Evolutionary conservation across 192 early-diverging fungal species (phyloP).

Genomic region (Paraglomus brasilianum): DNA sequence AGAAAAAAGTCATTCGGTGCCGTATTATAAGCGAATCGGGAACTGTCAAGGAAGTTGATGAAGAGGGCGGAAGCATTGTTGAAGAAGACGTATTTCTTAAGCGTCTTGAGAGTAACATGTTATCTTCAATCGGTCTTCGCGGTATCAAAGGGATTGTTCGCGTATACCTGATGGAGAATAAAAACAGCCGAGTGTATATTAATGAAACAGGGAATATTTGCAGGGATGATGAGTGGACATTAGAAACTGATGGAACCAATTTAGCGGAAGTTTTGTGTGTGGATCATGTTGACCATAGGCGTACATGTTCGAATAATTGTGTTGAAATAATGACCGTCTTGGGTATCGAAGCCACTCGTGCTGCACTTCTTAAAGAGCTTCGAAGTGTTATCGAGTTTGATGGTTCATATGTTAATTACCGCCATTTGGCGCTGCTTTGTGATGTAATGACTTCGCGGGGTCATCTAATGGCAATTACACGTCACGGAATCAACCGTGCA

Average conservation of each 20-base stretch:
- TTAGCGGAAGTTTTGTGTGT: slow-evolving; percentile 82
- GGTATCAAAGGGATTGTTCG: slow-evolving; percentile 85
- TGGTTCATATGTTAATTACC: slow-evolving; percentile 97
- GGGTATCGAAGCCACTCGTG: slow-evolving; percentile 96
- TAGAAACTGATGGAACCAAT: slow-evolving; percentile 95
- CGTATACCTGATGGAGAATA: slow-evolving; percentile 75
- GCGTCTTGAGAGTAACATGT: slow-evolving; percentile 82
- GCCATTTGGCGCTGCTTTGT: slow-evolving; percentile 91
- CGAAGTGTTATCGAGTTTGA: slow-evolving; percentile 93
- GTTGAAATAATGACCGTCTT: slow-evolving; percentile 89
- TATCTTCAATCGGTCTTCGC: slow-evolving; percentile 81
- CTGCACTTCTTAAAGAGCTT: slow-evolving; percentile 83
- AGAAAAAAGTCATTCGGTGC: slow-evolving; percentile 82
- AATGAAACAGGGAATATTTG: slow-evolving; percentile 65
- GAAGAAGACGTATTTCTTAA: slow-evolving; percentile 90
- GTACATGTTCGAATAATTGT: slow-evolving; percentile 90
- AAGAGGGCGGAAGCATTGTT: slow-evolving; percentile 48
- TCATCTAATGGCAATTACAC: slow-evolving; percentile 92
- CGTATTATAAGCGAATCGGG: slow-evolving; percentile 75
- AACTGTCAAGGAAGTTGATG: slow-evolving; percentile 61
- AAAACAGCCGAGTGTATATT: slow-evolving; percentile 43
- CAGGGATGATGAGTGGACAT: slow-evolving; percentile 66
- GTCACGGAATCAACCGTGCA: slow-evolving; percentile 97
- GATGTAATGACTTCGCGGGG: slow-evolving; percentile 97
- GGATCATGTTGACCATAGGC: slow-evolving; percentile 75